Percentiles rank a stretch among this genome's conserved stretches.
phyloP scores from a whole-genome alignment of 1,139 yeast genomes.

The Nematodospora anomalae region DNA sequence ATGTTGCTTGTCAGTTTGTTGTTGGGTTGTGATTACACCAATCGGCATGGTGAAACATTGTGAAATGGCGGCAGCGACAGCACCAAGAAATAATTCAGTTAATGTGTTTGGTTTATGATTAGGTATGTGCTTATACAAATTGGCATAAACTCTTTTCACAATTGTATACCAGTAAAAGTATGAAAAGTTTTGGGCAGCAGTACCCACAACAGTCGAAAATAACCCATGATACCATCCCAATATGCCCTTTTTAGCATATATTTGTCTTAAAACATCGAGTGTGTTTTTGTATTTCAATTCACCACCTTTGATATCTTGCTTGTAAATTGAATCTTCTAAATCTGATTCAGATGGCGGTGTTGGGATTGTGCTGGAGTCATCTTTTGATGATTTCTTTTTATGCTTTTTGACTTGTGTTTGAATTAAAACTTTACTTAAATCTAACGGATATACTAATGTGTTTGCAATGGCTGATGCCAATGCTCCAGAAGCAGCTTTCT shows the following conservation, averaged over 20 bases:
- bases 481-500: conserved; percentile 83
- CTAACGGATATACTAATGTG: conserved; percentile 75
- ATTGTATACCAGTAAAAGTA: conserved; percentile 87
- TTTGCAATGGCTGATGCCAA: conserved; percentile 82
- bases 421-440: conserved; percentile 68
- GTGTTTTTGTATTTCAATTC: conserved; percentile 54
- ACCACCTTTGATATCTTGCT: conserved; percentile 17
- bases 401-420: conserved; percentile 59
- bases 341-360: conserved; percentile 21
- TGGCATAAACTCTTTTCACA: conserved; percentile 59
- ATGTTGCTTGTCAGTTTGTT: conserved; percentile 60
- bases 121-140: conserved; percentile 38
- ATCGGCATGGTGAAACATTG: conserved; percentile 84
- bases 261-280: conserved; percentile 60
- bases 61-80: conserved; percentile 81
- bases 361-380: conserved; percentile 10
- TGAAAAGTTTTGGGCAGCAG: conserved; percentile 79
- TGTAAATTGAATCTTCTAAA: conserved; percentile 29
- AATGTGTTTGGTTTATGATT: conserved; percentile 54
- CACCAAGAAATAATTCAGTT: conserved; percentile 76
- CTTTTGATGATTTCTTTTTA: conserved; percentile 8
- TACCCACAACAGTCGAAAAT: conserved; percentile 66
- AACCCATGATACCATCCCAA: conserved; percentile 76
- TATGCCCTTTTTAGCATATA: conserved; percentile 61
- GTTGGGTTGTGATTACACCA: conserved; percentile 79